A percentile compares a stretch with the other conserved stretches of the same genome.
Conservation (phyloP, 2,329 filamentous ascomycete genomes). For the Acrocalymma vagum region DNA sequence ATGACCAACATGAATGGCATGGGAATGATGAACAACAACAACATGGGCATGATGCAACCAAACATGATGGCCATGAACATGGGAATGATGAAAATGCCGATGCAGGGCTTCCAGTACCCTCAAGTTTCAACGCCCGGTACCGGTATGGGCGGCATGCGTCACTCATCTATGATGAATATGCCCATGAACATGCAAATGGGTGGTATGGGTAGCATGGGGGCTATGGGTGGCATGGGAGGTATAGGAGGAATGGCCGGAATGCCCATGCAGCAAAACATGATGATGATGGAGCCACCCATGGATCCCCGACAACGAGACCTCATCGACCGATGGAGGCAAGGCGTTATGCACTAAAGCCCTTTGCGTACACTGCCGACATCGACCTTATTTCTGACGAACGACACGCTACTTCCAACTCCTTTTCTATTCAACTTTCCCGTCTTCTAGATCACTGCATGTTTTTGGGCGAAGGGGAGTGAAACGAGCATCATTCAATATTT, state of each 20-base stretch:
- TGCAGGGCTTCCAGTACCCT: constrained; percentile 20
- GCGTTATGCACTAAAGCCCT: constrained; percentile 36
- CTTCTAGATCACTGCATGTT: too few species aligned
- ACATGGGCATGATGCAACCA: constrained; percentile 14
- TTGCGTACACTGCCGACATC: too few species aligned
- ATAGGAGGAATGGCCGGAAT: constrained; percentile 5
- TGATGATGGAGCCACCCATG: constrained; percentile 42
- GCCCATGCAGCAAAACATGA: constrained; percentile 31
- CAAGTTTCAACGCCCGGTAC: too few species aligned
- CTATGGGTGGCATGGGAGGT: constrained; percentile 9
- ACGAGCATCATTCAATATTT: too few species aligned
- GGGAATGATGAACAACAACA: constrained; percentile 13
- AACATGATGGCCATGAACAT: constrained; percentile 18
- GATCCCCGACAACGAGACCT: constrained; percentile 62
- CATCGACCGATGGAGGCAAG: constrained; percentile 68
- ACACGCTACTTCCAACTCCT: too few species aligned
- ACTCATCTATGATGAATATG: constrained; percentile 24
- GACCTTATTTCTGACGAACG: too few species aligned
- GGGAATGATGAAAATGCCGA: constrained; percentile 14
- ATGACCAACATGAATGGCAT: constrained; percentile 16
- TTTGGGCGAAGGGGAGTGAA: too few species aligned
- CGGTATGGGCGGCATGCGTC: constrained; percentile 23
- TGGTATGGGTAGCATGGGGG: constrained; percentile 24
- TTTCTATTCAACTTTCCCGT: too few species aligned
- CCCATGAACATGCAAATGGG: constrained; percentile 24